phyloP scores from a whole-genome alignment of 257 asterid genomes.

The Solanum rostratum region DNA sequence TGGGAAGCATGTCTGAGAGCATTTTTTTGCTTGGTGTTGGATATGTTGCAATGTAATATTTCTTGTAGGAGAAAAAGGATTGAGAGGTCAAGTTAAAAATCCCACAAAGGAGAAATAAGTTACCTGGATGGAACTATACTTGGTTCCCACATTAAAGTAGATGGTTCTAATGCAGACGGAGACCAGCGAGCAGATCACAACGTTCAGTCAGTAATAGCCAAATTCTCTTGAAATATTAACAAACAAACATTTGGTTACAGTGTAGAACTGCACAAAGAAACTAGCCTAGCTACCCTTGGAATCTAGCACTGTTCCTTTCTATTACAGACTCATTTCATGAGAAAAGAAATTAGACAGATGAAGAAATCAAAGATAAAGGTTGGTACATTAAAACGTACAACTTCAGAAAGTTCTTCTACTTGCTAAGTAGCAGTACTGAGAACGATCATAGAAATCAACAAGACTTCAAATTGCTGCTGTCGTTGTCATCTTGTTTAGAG shows the following conservation, averaged over 20 bases:
- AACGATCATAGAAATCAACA: constrained; percentile 40
- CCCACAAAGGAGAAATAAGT: background rate
- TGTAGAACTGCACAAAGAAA: constrained; percentile 76
- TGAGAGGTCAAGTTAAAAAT: background rate
- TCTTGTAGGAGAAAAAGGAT: background rate
- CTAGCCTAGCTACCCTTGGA: constrained; percentile 97
- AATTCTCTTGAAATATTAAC: constrained; percentile 95
- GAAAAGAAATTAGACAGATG: background rate
- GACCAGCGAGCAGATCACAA: constrained; percentile 72
- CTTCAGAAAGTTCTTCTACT: constrained; percentile 77
- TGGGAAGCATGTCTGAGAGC: no score
- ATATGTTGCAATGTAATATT: no score
- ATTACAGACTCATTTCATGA: background rate
- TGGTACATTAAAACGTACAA: constrained; percentile 38
- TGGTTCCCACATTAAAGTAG: constrained; percentile 72
- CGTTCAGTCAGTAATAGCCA: constrained; percentile 96
- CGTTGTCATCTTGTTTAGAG: constrained; percentile 76
- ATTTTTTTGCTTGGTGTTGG: no score
- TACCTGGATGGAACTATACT: constrained; percentile 85
- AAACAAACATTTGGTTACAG: constrained; percentile 74
- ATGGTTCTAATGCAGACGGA: constrained; percentile 86
- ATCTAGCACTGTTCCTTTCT: constrained; percentile 91
- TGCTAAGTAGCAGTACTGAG: constrained; percentile 48
- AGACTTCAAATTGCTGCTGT: constrained; percentile 67
- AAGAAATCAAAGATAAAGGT: background rate